phyloP scores from a whole-genome alignment of 805 yeast species.

The Metschnikowia arizonensis region DNA sequence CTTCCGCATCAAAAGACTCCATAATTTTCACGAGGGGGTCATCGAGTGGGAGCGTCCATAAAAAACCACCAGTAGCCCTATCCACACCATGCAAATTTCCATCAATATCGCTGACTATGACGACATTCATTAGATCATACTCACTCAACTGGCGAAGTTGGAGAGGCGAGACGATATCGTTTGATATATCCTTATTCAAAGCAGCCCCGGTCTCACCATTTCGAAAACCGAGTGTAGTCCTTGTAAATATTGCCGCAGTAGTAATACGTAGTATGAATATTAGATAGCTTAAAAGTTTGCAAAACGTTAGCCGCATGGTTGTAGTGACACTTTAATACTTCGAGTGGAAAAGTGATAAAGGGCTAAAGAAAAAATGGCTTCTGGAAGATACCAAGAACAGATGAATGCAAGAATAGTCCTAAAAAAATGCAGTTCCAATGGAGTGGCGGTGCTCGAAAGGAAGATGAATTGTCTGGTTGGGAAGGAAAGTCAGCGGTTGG shows the following conservation, averaged over 20 bases:
- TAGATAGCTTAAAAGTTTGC: not conserved
- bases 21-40: conserved; percentile 54
- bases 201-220: not conserved
- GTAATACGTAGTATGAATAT: not conserved
- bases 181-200: not conserved
- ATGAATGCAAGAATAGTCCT: not conserved
- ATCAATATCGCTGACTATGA: conserved; percentile 77
- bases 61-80: conserved; percentile 64
- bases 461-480: too few species aligned
- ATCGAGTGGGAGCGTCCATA: conserved; percentile 72
- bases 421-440: not conserved
- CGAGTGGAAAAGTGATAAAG: not conserved
- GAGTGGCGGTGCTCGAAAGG: not conserved
- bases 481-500: not conserved
- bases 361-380: not conserved
- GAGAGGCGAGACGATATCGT: conserved; percentile 28
- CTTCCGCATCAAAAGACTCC: conserved; percentile 8
- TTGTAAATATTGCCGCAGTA: not conserved
- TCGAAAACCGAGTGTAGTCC: not conserved
- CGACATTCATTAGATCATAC: conserved; percentile 51
- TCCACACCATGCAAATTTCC: conserved; percentile 82
- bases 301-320: conserved; percentile 1
- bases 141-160: conserved; percentile 40
- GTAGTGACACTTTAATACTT: not conserved
- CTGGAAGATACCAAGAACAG: not conserved